Conservation (phyloP, 2,329 filamentous ascomycete genomes). For the Ceratocystis cacaofunesta region DNA sequence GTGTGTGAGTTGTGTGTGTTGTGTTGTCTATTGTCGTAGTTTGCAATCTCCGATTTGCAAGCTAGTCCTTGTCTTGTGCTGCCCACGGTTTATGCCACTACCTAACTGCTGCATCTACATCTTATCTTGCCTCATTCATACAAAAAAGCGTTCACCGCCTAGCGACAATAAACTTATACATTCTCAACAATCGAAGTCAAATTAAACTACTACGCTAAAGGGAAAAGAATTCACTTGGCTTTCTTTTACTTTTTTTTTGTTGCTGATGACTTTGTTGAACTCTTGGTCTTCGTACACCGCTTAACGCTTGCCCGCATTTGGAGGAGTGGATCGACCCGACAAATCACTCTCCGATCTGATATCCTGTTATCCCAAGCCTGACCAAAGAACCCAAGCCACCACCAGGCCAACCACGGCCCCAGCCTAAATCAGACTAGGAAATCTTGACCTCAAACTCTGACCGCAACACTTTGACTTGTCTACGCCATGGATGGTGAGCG, state of each 20-base stretch:
- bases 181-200: not conserved
- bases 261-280: no score
- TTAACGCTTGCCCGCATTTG: not conserved
- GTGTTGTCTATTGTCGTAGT: not conserved
- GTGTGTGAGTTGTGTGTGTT: not conserved
- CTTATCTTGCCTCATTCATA: no score
- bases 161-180: not conserved
- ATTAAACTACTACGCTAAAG: constrained; percentile 6
- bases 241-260: no score
- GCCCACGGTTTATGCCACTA: no score
- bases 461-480: not conserved
- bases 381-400: not conserved
- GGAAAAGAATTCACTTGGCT: no score
- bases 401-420: not conserved
- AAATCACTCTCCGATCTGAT: not conserved
- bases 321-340: not conserved
- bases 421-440: not conserved
- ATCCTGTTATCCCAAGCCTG: not conserved
- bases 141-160: no score
- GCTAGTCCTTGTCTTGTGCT: not conserved
- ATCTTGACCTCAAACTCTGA: not conserved
- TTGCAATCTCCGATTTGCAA: not conserved
- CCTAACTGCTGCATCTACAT: no score
- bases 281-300: not conserved
- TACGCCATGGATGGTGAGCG: constrained; percentile 14